Evolutionary conservation across 768 basidiomycete genomes (phyloP).

Genomic region (Lactarius tabidus): DNA sequence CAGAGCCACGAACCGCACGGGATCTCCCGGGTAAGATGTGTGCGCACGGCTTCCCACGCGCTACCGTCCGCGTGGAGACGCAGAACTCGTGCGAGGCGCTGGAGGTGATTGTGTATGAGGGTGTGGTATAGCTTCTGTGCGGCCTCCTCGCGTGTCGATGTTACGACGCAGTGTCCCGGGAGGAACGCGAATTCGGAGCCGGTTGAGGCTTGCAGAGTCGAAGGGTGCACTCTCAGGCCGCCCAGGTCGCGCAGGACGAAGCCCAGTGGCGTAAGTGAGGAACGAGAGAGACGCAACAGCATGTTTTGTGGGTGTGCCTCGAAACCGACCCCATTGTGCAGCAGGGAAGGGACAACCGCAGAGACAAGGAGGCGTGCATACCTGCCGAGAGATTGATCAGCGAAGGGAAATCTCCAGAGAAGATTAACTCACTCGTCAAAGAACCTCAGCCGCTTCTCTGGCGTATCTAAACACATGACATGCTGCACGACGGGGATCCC

Average conservation of each 20-base stretch:
- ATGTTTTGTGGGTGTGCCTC: slow-evolving; percentile 61
- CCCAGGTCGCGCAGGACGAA: slow-evolving; percentile 57
- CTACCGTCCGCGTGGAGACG: slow-evolving; percentile 48
- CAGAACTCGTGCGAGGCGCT: slow-evolving; percentile 51
- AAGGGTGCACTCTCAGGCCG: slow-evolving; percentile 52
- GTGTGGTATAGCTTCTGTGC: slow-evolving; percentile 59
- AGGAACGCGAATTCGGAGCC: slow-evolving; percentile 50
- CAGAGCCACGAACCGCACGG: slow-evolving; percentile 44
- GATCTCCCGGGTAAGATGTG: slow-evolving; percentile 43
- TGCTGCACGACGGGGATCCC: slow-evolving; percentile 48
- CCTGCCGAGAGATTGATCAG: slow-evolving; percentile 30
- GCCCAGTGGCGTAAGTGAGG: slow-evolving; percentile 42
- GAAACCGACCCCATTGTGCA: slow-evolving; percentile 55
- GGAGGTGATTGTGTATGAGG: slow-evolving; percentile 56
- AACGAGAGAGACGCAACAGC: slow-evolving; percentile 43
- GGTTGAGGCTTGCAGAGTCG: slow-evolving; percentile 45
- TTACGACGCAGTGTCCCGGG: slow-evolving; percentile 50
- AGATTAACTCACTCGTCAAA: slow-evolving; percentile 46
- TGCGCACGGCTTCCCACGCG: slow-evolving; percentile 49
- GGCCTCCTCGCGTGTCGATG: slow-evolving; percentile 44
- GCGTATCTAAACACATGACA: slow-evolving; percentile 43
- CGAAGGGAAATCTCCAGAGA: neutral
- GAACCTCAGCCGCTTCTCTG: slow-evolving; percentile 44
- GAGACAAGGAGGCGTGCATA: slow-evolving; percentile 50
- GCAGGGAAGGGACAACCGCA: slow-evolving; percentile 48